Conservation (phyloP, 768 basidiomycete species). For the Mycena latifolia region DNA sequence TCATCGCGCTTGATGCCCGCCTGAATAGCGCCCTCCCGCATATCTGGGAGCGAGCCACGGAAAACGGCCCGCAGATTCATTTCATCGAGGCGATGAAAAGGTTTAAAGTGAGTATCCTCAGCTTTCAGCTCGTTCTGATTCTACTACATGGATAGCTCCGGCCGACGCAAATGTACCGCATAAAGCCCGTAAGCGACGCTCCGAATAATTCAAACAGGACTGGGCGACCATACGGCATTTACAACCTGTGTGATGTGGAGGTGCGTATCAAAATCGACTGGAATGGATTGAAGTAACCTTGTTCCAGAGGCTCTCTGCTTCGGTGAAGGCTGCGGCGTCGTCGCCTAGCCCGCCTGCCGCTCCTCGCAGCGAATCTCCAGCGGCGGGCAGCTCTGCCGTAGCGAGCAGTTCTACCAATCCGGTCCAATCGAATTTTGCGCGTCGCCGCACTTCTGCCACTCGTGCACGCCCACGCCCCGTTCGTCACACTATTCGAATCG, state of each 20-base stretch:
- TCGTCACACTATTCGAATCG: background rate
- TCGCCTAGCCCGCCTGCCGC: background rate
- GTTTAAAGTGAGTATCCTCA: background rate
- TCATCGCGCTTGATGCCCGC: conserved; percentile 6
- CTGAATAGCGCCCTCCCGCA: background rate
- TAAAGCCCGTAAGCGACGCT: background rate
- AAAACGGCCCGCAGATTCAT: conserved; percentile 2
- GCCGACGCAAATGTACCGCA: background rate
- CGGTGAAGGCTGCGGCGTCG: background rate
- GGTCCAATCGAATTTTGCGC: background rate
- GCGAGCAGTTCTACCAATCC: background rate
- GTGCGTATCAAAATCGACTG: background rate
- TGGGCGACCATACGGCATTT: background rate
- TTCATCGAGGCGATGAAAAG: background rate
- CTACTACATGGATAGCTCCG: background rate
- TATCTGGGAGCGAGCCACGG: background rate
- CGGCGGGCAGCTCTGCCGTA: background rate
- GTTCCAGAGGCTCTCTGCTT: background rate
- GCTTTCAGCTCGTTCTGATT: background rate
- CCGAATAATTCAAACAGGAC: no score
- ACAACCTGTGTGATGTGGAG: conserved; percentile 6
- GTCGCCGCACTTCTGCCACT: no score
- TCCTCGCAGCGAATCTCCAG: background rate
- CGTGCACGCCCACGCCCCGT: background rate
- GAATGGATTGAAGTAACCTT: background rate